phyloP scores from a whole-genome alignment of 148 eudicot genomes.

The Camellia lanceoleosa region DNA sequence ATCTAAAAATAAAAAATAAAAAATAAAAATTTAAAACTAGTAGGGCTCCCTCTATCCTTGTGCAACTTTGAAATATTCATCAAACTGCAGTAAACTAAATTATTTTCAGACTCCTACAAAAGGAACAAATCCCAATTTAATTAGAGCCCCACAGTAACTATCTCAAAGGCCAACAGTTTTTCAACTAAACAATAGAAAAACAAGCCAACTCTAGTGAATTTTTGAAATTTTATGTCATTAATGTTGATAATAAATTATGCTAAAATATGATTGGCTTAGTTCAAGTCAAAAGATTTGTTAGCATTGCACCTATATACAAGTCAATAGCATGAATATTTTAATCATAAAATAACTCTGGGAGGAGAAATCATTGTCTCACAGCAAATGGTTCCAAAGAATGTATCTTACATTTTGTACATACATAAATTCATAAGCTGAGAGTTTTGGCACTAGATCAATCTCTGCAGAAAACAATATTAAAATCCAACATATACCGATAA shows the following conservation, averaged over 20 bases:
- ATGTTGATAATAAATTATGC: not conserved
- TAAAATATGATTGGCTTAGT: not conserved
- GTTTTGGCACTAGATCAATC: conserved; percentile 13
- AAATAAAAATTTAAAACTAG: not conserved
- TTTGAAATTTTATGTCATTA: not conserved
- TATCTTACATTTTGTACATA: no score
- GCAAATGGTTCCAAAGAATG: no score
- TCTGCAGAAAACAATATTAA: conserved; percentile 6
- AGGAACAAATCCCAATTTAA: conserved; percentile 23
- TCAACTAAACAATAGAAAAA: not conserved
- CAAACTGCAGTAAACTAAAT: not conserved
- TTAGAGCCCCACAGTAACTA: conserved; percentile 15
- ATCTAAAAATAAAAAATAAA: no score
- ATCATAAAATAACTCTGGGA: no score
- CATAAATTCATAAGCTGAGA: not conserved
- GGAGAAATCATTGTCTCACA: conserved; percentile 22
- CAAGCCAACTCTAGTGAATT: not conserved
- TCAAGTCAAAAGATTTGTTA: not conserved
- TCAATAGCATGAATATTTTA: not conserved
- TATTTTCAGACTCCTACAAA: conserved; percentile 17
- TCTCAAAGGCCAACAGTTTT: conserved; percentile 3
- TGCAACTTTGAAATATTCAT: conserved; percentile 17
- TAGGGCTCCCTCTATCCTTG: conserved; percentile 9
- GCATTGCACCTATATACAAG: no score
- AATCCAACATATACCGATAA: conserved; percentile 2